Percentiles rank a stretch among this genome's conserved stretches.
Evolutionary conservation across 805 yeast genomes (phyloP).

Genomic region (Saturnispora serradocipensis): DNA sequence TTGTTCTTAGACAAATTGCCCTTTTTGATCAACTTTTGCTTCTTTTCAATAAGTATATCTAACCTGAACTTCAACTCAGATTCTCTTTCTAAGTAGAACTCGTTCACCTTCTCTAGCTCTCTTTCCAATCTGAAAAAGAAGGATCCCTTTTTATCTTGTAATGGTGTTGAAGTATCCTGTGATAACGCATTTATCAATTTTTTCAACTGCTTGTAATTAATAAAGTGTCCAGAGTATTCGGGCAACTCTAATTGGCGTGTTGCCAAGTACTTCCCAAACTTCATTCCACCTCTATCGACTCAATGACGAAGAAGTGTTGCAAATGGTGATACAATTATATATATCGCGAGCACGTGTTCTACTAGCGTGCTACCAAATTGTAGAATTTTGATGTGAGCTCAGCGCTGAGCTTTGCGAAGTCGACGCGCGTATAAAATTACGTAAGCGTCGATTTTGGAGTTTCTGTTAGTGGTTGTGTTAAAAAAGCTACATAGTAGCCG

Average conservation of each 20-base stretch:
- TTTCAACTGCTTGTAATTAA: slow-evolving; percentile 88
- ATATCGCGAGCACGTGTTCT: slow-evolving; percentile 2
- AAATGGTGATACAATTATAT: background rate
- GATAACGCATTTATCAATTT: slow-evolving; percentile 75
- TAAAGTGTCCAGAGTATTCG: slow-evolving; percentile 88
- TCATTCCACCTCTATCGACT: slow-evolving; percentile 33
- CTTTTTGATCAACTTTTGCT: slow-evolving; percentile 28
- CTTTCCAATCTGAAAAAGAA: slow-evolving; percentile 85
- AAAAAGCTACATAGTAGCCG: too few relatives aligned
- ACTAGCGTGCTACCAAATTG: background rate
- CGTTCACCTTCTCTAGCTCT: slow-evolving; percentile 90
- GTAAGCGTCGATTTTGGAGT: background rate
- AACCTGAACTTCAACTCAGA: slow-evolving; percentile 73
- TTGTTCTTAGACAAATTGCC: slow-evolving; percentile 53
- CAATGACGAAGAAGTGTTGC: background rate
- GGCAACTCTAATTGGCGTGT: slow-evolving; percentile 91
- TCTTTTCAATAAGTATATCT: slow-evolving; percentile 67
- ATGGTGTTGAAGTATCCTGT: slow-evolving; percentile 29
- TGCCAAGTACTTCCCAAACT: slow-evolving; percentile 92
- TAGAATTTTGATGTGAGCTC: background rate
- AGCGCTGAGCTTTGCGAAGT: background rate
- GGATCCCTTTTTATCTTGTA: slow-evolving; percentile 86
- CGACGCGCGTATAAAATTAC: background rate
- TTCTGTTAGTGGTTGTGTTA: too few relatives aligned
- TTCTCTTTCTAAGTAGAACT: slow-evolving; percentile 87